A percentile compares a stretch with the other conserved stretches of the same genome.
These are phyloP conservation scores for Psilocybe tampanensis DNA, from an alignment of 768 basidiomycete genomes.

Conservation along the genomic window DNA sequence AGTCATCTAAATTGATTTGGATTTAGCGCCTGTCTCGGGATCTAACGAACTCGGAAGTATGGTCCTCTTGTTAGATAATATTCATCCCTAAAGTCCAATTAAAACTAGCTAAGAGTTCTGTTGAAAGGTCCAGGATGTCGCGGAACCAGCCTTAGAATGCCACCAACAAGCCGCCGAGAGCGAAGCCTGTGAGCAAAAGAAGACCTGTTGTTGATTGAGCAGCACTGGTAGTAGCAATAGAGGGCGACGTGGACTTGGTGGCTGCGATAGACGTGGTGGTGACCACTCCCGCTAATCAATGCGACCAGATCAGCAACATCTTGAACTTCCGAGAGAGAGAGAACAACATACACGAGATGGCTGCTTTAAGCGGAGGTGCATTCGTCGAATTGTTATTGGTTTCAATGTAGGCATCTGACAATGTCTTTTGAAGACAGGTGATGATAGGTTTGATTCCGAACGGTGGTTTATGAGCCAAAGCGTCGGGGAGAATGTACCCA, in stretches of 20 bases:
- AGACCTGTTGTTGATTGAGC: background rate
- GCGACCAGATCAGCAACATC: too few relatives aligned
- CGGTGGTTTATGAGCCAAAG: conserved; percentile 63
- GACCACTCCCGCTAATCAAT: conserved; percentile 1
- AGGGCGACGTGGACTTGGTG: background rate
- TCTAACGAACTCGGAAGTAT: too few relatives aligned
- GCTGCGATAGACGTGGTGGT: conserved; percentile 6
- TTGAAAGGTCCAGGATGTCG: too few relatives aligned
- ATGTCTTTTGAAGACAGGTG: conserved; percentile 58
- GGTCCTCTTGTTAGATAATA: too few relatives aligned
- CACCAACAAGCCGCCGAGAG: conserved; percentile 4
- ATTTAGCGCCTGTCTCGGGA: too few relatives aligned
- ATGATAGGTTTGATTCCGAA: conserved; percentile 79
- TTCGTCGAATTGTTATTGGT: conserved; percentile 73
- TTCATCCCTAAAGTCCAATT: too few relatives aligned
- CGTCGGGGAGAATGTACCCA: conserved; percentile 84
- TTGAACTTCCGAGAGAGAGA: background rate
- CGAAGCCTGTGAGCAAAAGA: conserved; percentile 6
- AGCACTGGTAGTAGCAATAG: background rate
- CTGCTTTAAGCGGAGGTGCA: conserved; percentile 41
- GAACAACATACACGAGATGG: conserved; percentile 16
- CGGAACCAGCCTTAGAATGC: background rate
- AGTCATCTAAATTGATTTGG: too few relatives aligned
- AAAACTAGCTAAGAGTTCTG: too few relatives aligned
- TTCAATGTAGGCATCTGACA: conserved; percentile 78